Conservation (phyloP, 352 stramenopile genomes). For the Pythium sukuiense region DNA sequence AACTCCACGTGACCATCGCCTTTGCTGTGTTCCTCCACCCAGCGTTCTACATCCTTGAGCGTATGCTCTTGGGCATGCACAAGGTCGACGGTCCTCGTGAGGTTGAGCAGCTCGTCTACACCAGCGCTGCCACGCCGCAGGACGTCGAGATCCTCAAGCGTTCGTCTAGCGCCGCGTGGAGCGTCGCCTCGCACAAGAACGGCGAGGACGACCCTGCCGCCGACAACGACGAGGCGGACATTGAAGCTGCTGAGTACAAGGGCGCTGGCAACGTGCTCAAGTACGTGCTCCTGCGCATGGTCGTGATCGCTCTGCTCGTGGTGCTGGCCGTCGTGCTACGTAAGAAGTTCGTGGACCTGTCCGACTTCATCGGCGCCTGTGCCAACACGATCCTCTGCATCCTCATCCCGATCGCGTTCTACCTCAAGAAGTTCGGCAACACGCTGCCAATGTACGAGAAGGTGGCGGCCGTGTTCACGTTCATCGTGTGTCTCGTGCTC, state of each 20-base stretch:
- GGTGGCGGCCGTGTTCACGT: constrained; percentile 35
- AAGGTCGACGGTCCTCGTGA: constrained; percentile 18
- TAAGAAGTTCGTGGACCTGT: constrained; percentile 63
- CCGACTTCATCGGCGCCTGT: constrained; percentile 68
- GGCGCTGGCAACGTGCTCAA: constrained; percentile 31
- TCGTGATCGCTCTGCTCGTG: constrained; percentile 53
- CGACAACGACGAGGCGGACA: constrained; percentile 12
- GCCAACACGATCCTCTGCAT: constrained; percentile 56
- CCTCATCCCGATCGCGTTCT: constrained; percentile 67
- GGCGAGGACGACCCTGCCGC: constrained; percentile 17
- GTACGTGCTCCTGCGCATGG: constrained; percentile 45
- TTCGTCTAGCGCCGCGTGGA: constrained; percentile 27
- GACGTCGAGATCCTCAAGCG: constrained; percentile 14
- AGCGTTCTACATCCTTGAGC: constrained; percentile 61
- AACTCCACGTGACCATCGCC: constrained; percentile 47
- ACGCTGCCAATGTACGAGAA: constrained; percentile 39
- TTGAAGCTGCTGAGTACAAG: constrained; percentile 39
- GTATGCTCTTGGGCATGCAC: constrained; percentile 64
- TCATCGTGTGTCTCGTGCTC: constrained; percentile 39
- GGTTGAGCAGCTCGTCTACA: constrained; percentile 19
- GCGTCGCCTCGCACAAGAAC: constrained; percentile 20
- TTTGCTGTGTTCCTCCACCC: constrained; percentile 53
- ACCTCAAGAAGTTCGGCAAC: constrained; percentile 62
- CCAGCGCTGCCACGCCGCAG: constrained; percentile 9
- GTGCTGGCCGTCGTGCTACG: constrained; percentile 32